Evolutionary conservation across 2,329 filamentous ascomycete genomes (phyloP).

Genomic region (Fusarium odoratissimum): DNA sequence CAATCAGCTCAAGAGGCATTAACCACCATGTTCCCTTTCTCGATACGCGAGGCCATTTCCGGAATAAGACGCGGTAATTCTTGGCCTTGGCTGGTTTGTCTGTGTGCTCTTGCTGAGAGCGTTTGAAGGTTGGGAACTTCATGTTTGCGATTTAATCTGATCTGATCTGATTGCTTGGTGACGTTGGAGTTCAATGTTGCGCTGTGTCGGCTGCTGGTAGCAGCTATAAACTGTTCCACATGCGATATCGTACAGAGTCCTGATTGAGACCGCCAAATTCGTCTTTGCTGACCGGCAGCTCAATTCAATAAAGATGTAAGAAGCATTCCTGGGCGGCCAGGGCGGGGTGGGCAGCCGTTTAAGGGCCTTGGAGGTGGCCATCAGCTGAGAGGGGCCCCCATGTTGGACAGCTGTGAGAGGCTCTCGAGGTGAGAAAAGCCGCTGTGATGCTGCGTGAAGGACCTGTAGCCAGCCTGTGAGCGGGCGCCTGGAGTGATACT

Average conservation of each 20-base stretch:
- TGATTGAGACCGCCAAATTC: slow-evolving; percentile 9
- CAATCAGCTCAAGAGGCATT: slow-evolving; percentile 73
- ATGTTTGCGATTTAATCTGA: slow-evolving; percentile 25
- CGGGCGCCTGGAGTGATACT: slow-evolving; percentile 38
- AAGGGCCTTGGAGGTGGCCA: slow-evolving; percentile 42
- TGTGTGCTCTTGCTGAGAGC: slow-evolving; percentile 20
- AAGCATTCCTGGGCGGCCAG: slow-evolving; percentile 9
- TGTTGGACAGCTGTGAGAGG: slow-evolving; percentile 28
- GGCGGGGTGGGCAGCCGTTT: slow-evolving; percentile 44
- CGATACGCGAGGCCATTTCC: slow-evolving; percentile 63
- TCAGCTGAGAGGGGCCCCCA: slow-evolving; percentile 20
- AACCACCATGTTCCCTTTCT: slow-evolving; percentile 70
- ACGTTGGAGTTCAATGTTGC: neutral
- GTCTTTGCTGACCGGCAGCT: slow-evolving; percentile 31
- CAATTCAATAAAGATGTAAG: slow-evolving; percentile 18
- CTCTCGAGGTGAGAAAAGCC: slow-evolving; percentile 26
- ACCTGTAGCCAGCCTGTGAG: slow-evolving; percentile 32
- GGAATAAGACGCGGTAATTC: slow-evolving; percentile 67
- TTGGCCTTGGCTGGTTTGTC: slow-evolving; percentile 29
- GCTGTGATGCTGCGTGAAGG: slow-evolving; percentile 31
- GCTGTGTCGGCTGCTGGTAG: slow-evolving; percentile 34
- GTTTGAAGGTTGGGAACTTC: slow-evolving; percentile 39
- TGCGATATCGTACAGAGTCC: slow-evolving; percentile 15
- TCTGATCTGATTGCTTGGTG: neutral
- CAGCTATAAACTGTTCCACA: slow-evolving; percentile 39